These are phyloP conservation scores for Apophysomyces ossiformis DNA, from an alignment of 371 early-diverging fungal species.

Conservation along the genomic window DNA sequence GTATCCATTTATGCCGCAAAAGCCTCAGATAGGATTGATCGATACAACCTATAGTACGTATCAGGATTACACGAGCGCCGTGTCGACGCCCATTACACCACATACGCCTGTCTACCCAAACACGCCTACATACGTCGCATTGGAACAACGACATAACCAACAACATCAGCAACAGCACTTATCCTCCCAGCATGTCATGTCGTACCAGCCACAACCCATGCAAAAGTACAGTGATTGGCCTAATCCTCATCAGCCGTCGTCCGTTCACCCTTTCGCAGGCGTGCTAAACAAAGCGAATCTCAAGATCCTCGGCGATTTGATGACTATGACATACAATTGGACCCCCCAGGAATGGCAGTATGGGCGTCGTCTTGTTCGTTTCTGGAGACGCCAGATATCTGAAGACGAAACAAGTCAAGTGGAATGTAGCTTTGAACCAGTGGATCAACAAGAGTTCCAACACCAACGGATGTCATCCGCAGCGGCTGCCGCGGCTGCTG, in stretches of 20 bases:
- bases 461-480: constrained; percentile 23
- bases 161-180: constrained; percentile 6
- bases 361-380: constrained; percentile 76
- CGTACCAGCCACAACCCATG: constrained; percentile 5
- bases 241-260: constrained; percentile 11
- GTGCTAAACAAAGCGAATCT: constrained; percentile 75
- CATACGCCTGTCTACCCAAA: neutral
- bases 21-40: neutral
- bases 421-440: constrained; percentile 51
- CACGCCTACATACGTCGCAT: neutral
- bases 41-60: neutral
- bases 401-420: constrained; percentile 18
- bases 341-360: constrained; percentile 65
- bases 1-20: constrained; percentile 13
- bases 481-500: constrained; percentile 24
- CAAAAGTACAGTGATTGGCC: constrained; percentile 3
- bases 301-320: constrained; percentile 65
- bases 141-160: constrained; percentile 11
- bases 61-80: neutral
- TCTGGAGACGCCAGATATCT: constrained; percentile 50
- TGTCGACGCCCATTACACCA: neutral
- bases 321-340: constrained; percentile 65
- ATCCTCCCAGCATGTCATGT: neutral
- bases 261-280: constrained; percentile 50
- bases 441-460: constrained; percentile 44